Conservation (phyloP, 371 early-diverging fungal genomes). For the Apophysomyces sp. region DNA sequence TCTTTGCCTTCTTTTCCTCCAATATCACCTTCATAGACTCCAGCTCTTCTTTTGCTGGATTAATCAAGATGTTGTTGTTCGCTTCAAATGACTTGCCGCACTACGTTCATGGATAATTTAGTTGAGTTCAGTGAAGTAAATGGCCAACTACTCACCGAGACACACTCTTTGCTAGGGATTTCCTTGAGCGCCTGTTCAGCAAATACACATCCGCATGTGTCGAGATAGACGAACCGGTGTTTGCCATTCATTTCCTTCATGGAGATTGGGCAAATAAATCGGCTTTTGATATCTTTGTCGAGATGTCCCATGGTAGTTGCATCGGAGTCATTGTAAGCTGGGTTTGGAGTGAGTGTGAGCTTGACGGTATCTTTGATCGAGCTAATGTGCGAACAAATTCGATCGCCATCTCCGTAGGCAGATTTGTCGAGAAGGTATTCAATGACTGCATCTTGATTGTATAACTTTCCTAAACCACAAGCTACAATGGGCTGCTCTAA, state of each 20-base stretch:
- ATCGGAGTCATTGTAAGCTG: constrained; percentile 48
- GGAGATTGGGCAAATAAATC: constrained; percentile 89
- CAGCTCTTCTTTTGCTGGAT: constrained; percentile 67
- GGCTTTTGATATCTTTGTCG: constrained; percentile 55
- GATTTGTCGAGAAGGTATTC: constrained; percentile 78
- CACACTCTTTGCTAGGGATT: constrained; percentile 60
- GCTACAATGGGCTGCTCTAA: constrained; percentile 81
- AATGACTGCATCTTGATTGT: constrained; percentile 89
- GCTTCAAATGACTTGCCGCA: constrained; percentile 35
- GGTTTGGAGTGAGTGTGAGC: constrained; percentile 74
- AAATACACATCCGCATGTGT: constrained; percentile 88
- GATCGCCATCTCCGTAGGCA: constrained; percentile 81
- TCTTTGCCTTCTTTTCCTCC: constrained; percentile 54
- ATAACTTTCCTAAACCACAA: constrained; percentile 84
- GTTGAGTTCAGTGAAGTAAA: too few relatives aligned
- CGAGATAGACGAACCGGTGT: constrained; percentile 73
- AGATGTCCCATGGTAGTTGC: constrained; percentile 44
- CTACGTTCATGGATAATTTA: too few relatives aligned
- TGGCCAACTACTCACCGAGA: constrained; percentile 44
- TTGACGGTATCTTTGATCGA: constrained; percentile 73
- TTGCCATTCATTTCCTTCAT: constrained; percentile 95
- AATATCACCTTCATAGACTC: constrained; percentile 55
- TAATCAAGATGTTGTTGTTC: constrained; percentile 73
- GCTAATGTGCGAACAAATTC: constrained; percentile 80
- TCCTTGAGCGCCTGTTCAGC: constrained; percentile 85